Percentiles rank a stretch among this genome's conserved stretches.
Conservation (phyloP, 495 filamentous ascomycete genomes). For the Talaromyces thailandensis region DNA sequence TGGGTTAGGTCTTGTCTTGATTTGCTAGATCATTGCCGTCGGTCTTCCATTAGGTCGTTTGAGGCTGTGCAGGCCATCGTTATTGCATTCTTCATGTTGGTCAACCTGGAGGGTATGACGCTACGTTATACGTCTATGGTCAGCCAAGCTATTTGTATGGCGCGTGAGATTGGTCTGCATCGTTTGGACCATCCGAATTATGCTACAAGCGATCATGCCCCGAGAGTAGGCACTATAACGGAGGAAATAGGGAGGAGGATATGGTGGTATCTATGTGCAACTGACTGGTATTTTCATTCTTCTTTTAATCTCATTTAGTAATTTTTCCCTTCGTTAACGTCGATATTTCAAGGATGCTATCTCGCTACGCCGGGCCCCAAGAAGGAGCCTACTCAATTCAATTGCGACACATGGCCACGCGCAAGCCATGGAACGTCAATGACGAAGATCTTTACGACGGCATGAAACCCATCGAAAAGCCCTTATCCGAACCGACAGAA, state of each 20-base stretch:
- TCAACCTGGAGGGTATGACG: constrained; percentile 31
- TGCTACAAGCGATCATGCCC: constrained; percentile 6
- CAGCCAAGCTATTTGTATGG: constrained; percentile 19
- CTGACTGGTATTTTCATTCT: constrained; percentile 30
- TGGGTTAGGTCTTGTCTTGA: constrained; percentile 32
- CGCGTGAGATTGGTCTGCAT: constrained; percentile 32
- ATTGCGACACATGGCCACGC: constrained; percentile 33
- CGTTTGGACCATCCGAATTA: constrained; percentile 27
- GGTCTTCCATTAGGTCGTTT: constrained; percentile 17
- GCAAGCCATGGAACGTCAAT: constrained; percentile 35
- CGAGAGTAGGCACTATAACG: constrained; percentile 12
- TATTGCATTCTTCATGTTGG: constrained; percentile 28
- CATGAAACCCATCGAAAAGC: constrained; percentile 14
- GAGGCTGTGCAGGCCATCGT: constrained; percentile 36
- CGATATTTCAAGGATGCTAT: constrained; percentile 19
- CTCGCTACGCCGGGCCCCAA: constrained; percentile 22
- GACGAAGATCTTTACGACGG: constrained; percentile 34
- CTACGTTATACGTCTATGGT: constrained; percentile 23
- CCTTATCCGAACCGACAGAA: constrained; percentile 27
- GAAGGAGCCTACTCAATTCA: constrained; percentile 33
- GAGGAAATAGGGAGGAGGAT: constrained; percentile 36
- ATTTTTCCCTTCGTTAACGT: not conserved
- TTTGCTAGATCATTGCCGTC: constrained; percentile 27
- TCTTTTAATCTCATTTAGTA: not conserved
- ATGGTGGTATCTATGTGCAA: constrained; percentile 40